Percentiles rank a stretch among this genome's conserved stretches.
Conservation (phyloP, 2,329 filamentous ascomycete species). For the Taxawa tesnikishii region DNA sequence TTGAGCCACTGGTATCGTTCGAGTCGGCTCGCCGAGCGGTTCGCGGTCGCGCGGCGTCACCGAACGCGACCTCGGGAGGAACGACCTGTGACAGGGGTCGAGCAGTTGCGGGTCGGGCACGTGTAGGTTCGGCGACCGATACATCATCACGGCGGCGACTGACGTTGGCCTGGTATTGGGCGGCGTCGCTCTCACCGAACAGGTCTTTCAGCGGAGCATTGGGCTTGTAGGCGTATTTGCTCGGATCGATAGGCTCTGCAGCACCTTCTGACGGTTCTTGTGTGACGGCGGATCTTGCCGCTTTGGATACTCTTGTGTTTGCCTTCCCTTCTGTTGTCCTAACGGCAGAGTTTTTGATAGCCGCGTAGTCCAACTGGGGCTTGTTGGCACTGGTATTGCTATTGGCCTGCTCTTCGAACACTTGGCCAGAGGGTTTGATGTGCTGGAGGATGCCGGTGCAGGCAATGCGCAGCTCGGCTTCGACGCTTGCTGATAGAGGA, state of each 20-base stretch:
- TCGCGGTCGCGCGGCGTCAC: conserved; percentile 6
- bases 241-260: conserved; percentile 11
- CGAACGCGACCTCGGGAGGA: neutral
- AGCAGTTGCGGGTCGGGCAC: conserved; percentile 5
- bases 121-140: neutral
- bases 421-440: conserved; percentile 20
- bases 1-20: conserved; percentile 23
- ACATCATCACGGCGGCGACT: conserved; percentile 5
- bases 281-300: conserved; percentile 17
- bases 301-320: conserved; percentile 8
- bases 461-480: conserved; percentile 31
- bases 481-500: conserved; percentile 26
- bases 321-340: conserved; percentile 6
- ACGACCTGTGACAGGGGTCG: neutral
- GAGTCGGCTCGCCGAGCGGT: conserved; percentile 12
- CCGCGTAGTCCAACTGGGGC: conserved; percentile 20
- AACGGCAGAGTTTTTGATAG: conserved; percentile 15
- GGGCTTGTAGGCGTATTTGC: conserved; percentile 14
- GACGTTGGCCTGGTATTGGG: neutral
- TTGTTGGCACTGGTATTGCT: conserved; percentile 9
- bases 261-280: conserved; percentile 18
- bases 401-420: conserved; percentile 16
- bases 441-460: conserved; percentile 31
- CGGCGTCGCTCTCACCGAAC: conserved; percentile 9
- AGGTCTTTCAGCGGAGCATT: conserved; percentile 15